Conservation (phyloP, 2,329 filamentous ascomycete genomes). For the Colletotrichum costaricense region DNA sequence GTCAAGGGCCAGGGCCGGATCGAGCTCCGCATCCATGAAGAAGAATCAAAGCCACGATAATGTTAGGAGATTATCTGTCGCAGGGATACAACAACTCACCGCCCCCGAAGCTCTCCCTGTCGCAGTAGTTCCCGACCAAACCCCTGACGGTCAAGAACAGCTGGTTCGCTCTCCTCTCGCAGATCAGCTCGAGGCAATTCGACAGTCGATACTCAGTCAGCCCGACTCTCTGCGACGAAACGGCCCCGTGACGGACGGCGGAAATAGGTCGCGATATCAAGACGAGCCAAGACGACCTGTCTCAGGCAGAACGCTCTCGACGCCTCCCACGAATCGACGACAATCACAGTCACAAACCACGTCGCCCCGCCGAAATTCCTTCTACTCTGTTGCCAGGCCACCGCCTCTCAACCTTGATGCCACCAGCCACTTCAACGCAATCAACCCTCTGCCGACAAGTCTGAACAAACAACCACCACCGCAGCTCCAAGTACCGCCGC, state of each 20-base stretch:
- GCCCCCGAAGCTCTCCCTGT: constrained; percentile 69
- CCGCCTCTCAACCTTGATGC: constrained; percentile 57
- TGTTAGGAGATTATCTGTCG: constrained; percentile 66
- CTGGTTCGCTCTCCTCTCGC: constrained; percentile 45
- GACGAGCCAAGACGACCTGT: constrained; percentile 48
- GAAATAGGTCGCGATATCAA: constrained; percentile 38
- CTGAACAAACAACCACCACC: constrained; percentile 33
- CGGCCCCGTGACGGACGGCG: constrained; percentile 41
- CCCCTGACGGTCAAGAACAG: constrained; percentile 52
- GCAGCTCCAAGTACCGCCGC: constrained; percentile 45
- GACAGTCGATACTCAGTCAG: constrained; percentile 44
- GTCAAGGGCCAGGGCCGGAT: constrained; percentile 16
- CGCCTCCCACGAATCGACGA: constrained; percentile 60
- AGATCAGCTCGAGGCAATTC: constrained; percentile 45
- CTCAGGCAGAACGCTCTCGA: constrained; percentile 60
- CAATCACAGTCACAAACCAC: constrained; percentile 45
- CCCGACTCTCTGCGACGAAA: constrained; percentile 41
- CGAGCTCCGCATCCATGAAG: constrained; percentile 33
- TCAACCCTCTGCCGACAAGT: constrained; percentile 4
- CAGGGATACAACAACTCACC: constrained; percentile 68
- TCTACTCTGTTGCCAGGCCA: constrained; percentile 57
- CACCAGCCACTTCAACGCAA: constrained; percentile 20
- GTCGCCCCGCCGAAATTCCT: constrained; percentile 61
- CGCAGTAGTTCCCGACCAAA: constrained; percentile 53
- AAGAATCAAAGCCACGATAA: constrained; percentile 51